Base-by-base conservation (phyloP, 2,329 filamentous ascomycete genomes). In the Fusarium humuli region DNA sequence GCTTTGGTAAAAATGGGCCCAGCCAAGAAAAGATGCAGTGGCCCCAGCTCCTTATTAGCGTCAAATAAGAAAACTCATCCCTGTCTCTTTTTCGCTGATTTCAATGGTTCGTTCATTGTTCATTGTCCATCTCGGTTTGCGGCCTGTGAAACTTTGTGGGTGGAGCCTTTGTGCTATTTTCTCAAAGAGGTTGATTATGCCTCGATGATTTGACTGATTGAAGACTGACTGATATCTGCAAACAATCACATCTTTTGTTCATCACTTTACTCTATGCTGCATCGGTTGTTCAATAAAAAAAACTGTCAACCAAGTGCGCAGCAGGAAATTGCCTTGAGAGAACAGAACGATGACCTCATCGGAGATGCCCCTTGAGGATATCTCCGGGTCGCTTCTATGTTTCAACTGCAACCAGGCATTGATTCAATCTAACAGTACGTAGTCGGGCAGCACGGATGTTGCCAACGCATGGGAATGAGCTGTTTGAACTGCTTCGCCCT, bases 101-200 rank as follows among this genome's bases (percentile, higher is more conserved):
- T 60, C 30, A 61, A 54, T 69, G 53, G 34, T 37, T 37, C 34
- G 50, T 53, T 59, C 27, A 52, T 62, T 58, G 23, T 60, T 53
- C 46, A 65, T 65, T 52, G 37, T 60, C 47, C 57, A 67, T 70
- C 61, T 70, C 57, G 55, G 69, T 53, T 58, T 70, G 47, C 44
- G 23, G 50, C 60, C 29, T 67, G 65, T 70, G 70, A 72, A 72
- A 72, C 69, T 62, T 72, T 68, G 59, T 44, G 37, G 18, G 62
- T 70, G 69, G 69, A 70, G 56, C 29, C 56, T 48, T 47, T 48
- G 50, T 55, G 27, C 60, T 56, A 52, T 59, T 40, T 25, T 34
- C 12, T 63, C 13, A 41, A 40, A 46, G 48, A 50, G 45, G 34
- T 22, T 27, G 48, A 37, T 65, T 30, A 55, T 44, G 29, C 50